Evolutionary conservation across 257 asterid species (phyloP).

Genomic region (Solanum medicagineum): DNA sequence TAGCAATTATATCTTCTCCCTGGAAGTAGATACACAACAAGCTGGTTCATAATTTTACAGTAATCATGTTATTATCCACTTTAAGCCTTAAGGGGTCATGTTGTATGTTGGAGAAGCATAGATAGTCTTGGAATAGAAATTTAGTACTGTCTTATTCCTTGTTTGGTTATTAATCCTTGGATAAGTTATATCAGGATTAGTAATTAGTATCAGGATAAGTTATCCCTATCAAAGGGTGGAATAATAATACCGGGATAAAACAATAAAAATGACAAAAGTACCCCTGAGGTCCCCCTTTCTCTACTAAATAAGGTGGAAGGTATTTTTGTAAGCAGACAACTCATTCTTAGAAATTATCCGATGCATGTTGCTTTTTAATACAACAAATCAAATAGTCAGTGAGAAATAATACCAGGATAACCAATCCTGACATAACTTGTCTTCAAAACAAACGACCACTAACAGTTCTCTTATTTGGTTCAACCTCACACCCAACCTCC

Average conservation of each 20-base stretch:
- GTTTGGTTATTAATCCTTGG: background rate
- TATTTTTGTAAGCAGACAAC: background rate
- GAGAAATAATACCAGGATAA: background rate
- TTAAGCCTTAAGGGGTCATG: background rate
- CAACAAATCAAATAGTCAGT: background rate
- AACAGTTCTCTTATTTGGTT: background rate
- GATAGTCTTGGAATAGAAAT: background rate
- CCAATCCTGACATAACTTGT: background rate
- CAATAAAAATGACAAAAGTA: background rate
- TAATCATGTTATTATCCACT: background rate
- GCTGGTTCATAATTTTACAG: background rate
- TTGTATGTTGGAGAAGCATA: background rate
- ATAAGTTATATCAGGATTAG: background rate
- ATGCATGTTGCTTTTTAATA: background rate
- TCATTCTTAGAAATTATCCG: background rate
- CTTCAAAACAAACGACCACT: background rate
- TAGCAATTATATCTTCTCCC: slow-evolving; percentile 81
- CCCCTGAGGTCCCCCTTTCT: background rate
- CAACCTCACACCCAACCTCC: background rate
- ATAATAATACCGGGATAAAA: background rate
- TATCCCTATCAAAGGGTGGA: background rate
- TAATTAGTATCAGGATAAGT: background rate
- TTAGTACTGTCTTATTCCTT: background rate
- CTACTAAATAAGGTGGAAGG: background rate
- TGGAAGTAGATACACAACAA: slow-evolving; percentile 7